Conservation (phyloP, 352 stramenopile species). For the Globisporangium canariense region DNA sequence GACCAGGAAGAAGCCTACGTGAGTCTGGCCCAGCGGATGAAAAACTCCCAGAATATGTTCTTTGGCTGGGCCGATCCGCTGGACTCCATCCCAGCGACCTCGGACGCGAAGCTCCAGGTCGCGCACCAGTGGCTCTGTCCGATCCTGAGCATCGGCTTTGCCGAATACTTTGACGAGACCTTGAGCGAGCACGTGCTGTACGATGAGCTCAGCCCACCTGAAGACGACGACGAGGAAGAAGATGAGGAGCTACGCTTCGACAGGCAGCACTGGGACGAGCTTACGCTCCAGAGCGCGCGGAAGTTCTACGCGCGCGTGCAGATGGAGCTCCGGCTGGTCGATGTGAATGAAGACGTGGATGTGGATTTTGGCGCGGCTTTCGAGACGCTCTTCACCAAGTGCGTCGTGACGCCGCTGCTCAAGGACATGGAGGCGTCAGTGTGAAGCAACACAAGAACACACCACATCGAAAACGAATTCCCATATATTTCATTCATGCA, state of each 20-base stretch:
- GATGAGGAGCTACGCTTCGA: not conserved
- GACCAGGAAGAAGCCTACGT: not conserved
- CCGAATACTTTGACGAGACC: not conserved
- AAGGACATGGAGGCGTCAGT: not conserved
- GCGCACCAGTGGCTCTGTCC: not conserved
- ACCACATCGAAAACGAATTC: not conserved
- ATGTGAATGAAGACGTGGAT: not conserved
- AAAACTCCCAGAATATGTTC: not conserved
- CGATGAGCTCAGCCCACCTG: not conserved
- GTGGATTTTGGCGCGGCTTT: not conserved
- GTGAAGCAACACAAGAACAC: not conserved
- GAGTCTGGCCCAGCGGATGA: not conserved
- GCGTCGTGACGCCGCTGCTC: not conserved
- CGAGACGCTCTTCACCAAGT: conserved; percentile 2
- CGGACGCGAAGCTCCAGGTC: not conserved
- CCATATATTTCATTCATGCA: not conserved
- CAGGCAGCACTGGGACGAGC: not conserved
- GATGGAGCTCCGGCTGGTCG: not conserved
- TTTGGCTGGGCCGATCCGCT: not conserved
- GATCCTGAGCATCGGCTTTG: not conserved
- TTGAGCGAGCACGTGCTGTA: not conserved
- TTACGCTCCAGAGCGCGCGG: not conserved
- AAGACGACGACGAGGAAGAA: not conserved
- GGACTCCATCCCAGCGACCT: not conserved
- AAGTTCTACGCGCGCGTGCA: not conserved